Percentiles rank a stretch among this genome's conserved stretches.
These are phyloP conservation scores for Tetrahymena thermophila DNA, from an alignment of 73 alveolate genomes.

Conservation along the genomic window DNA sequence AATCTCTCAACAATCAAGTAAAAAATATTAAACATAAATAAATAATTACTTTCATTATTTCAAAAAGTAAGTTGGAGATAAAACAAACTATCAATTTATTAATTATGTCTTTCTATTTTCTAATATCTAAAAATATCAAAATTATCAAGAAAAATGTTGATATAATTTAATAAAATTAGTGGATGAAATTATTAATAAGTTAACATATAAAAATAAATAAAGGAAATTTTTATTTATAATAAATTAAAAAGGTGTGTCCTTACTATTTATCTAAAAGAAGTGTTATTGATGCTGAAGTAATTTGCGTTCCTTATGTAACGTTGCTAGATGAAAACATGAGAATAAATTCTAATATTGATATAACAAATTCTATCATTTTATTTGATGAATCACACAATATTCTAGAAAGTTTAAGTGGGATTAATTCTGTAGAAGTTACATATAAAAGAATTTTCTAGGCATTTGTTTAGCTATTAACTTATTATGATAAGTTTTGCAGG, in stretches of 20 bases:
- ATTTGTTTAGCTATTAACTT: constrained; percentile 11
- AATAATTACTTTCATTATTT: too few species aligned
- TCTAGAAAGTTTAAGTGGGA: constrained; percentile 55
- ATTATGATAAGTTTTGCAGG: constrained; percentile 50
- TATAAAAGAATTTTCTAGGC: constrained; percentile 25
- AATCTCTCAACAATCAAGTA: background rate
- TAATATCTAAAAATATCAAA: too few species aligned
- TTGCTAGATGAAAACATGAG: constrained; percentile 61
- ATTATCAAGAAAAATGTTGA: too few species aligned
- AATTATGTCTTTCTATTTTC: too few species aligned
- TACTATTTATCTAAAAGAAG: constrained; percentile 21
- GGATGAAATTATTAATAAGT: too few species aligned
- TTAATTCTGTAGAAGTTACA: constrained; percentile 45
- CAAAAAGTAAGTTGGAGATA: too few species aligned
- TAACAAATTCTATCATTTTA: constrained; percentile 48
- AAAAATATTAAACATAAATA: too few species aligned
- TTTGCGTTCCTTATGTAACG: constrained; percentile 65
- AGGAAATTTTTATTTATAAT: too few species aligned
- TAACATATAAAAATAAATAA: too few species aligned
- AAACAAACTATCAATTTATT: too few species aligned
- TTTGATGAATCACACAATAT: constrained; percentile 82
- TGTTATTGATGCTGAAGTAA: constrained; percentile 49
- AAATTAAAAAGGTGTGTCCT: background rate
- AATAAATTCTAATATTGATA: constrained; percentile 46
- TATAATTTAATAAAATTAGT: too few species aligned